phyloP scores from a whole-genome alignment of 1,284 basidiomycete species.

The Rhodotorula mucilaginosa region DNA sequence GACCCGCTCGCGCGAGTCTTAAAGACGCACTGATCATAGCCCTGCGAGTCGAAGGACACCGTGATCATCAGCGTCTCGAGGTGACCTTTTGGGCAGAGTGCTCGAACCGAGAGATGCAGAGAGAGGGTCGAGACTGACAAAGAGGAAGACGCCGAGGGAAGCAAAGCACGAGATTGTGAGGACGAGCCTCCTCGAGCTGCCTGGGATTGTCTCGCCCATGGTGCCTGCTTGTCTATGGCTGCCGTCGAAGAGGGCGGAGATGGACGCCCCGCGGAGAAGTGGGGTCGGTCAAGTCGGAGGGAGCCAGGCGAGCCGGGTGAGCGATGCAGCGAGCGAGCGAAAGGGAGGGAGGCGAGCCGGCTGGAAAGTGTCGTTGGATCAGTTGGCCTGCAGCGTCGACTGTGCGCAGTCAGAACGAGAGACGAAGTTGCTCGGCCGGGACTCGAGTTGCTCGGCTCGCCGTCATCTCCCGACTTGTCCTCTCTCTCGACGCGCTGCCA shows the following conservation, averaged over 20 bases:
- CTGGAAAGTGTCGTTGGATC: too few species aligned
- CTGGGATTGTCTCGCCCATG: neutral
- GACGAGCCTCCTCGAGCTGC: constrained; percentile 4
- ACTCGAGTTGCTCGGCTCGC: neutral
- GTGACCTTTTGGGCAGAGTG: neutral
- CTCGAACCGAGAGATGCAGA: too few species aligned
- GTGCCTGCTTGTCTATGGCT: neutral
- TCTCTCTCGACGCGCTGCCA: too few species aligned
- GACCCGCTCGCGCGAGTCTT: too few species aligned
- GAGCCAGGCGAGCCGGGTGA: neutral
- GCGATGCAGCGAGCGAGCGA: too few species aligned
- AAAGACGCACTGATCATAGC: constrained; percentile 5
- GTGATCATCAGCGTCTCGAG: too few species aligned
- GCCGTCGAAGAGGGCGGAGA: too few species aligned
- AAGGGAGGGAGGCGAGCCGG: too few species aligned
- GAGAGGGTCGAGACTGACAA: neutral
- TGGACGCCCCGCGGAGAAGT: neutral
- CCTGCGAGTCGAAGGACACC: neutral
- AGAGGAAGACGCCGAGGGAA: constrained; percentile 17
- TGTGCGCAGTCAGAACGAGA: too few species aligned
- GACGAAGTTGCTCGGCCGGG: too few species aligned
- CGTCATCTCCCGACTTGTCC: too few species aligned
- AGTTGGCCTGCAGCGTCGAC: too few species aligned
- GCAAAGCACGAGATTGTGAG: constrained; percentile 10
- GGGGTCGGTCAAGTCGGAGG: neutral